Evolutionary conservation across 192 early-diverging fungal genomes (phyloP).

Genomic region (Podila epicladia): DNA sequence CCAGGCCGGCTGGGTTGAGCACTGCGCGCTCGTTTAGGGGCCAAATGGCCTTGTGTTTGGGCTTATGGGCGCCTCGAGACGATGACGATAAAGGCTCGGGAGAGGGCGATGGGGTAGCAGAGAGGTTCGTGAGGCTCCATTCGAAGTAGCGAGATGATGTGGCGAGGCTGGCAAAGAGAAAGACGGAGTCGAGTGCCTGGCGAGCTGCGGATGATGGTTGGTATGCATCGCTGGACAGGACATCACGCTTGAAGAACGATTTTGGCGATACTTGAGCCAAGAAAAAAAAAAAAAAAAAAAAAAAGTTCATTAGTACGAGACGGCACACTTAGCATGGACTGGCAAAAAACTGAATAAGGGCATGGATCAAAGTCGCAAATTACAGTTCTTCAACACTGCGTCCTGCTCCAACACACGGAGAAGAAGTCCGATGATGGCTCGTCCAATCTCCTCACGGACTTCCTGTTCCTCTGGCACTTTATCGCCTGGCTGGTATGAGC

Average conservation of each 20-base stretch:
- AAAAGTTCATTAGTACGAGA: background rate
- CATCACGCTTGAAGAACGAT: constrained; percentile 31
- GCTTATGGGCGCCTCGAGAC: background rate
- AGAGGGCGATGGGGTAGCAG: background rate
- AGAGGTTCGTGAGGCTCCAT: background rate
- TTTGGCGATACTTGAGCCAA: constrained; percentile 13
- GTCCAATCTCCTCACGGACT: constrained; percentile 34
- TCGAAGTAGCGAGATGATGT: constrained; percentile 19
- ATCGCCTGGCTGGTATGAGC: background rate
- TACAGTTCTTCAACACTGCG: constrained; percentile 29
- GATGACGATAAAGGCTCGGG: background rate
- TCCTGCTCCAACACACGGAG: constrained; percentile 38
- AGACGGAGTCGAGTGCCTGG: constrained; percentile 22
- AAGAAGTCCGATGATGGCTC: constrained; percentile 26
- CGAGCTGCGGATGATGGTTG: background rate
- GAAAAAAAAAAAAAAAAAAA: background rate
- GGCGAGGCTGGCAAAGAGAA: constrained; percentile 23
- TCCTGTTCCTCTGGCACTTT: constrained; percentile 19
- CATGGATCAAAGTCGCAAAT: background rate
- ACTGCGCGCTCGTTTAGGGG: constrained; percentile 16
- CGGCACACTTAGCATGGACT: background rate
- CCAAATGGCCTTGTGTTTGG: constrained; percentile 8
- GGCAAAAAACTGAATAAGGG: background rate
- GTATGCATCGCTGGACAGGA: constrained; percentile 7
- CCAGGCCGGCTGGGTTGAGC: constrained; percentile 19